Conservation (phyloP, 1,284 basidiomycete species). For the Meira miltonrushii region DNA sequence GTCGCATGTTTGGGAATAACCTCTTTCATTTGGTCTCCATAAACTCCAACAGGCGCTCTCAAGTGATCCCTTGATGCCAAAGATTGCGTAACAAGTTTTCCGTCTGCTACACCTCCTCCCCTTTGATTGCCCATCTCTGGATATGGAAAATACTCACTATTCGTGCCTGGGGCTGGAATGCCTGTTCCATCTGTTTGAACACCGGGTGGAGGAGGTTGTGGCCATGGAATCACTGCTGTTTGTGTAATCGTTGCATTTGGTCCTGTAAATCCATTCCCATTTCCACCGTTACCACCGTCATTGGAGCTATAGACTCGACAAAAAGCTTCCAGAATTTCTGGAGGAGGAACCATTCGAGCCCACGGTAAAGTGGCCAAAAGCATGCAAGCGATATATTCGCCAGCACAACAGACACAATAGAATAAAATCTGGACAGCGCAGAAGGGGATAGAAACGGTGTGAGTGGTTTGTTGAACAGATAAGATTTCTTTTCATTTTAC, state of each 20-base stretch:
- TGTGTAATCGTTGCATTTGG: neutral
- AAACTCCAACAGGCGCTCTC: too few species aligned
- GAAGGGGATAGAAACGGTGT: neutral
- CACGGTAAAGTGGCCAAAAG: neutral
- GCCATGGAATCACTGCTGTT: neutral
- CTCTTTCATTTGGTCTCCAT: too few species aligned
- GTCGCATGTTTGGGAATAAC: too few species aligned
- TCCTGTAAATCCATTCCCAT: neutral
- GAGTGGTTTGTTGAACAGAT: too few species aligned
- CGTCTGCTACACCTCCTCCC: too few species aligned
- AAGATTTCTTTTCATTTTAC: neutral
- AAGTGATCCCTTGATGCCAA: too few species aligned
- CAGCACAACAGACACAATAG: neutral
- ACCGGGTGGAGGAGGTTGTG: too few species aligned
- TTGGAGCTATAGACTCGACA: neutral
- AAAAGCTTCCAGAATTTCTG: neutral
- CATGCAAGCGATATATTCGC: constrained; percentile 6
- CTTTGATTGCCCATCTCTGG: too few species aligned
- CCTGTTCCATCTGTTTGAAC: too few species aligned
- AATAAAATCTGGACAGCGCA: constrained; percentile 1
- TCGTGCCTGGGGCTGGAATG: too few species aligned
- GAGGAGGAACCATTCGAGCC: constrained; percentile 1
- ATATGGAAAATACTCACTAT: too few species aligned
- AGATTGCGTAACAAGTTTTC: too few species aligned
- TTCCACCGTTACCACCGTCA: neutral